Evolutionary conservation across 1,284 basidiomycete genomes (phyloP).

Genomic region (Golubevia pallescens): DNA sequence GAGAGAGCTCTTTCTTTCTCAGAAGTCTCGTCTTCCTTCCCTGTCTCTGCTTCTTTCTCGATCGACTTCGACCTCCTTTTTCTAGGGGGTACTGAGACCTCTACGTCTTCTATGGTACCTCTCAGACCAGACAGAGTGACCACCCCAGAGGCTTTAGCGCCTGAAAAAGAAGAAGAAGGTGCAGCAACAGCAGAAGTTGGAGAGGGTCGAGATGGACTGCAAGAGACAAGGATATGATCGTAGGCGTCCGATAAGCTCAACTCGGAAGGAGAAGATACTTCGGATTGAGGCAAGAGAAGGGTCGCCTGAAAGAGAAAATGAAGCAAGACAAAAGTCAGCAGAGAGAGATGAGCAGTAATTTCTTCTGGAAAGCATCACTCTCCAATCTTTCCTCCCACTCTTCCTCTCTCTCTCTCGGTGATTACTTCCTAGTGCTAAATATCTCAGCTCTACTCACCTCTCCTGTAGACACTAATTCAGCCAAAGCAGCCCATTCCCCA

Average conservation of each 20-base stretch:
- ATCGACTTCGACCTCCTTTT: no score
- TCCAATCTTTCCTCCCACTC: slow-evolving; percentile 81
- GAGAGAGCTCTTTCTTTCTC: neutral
- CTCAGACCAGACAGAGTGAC: slow-evolving; percentile 82
- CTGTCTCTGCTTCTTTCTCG: neutral
- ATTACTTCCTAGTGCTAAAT: neutral
- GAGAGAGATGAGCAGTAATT: neutral
- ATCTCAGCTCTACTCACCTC: slow-evolving; percentile 65
- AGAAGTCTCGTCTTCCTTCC: neutral
- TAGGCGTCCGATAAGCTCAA: slow-evolving; percentile 47
- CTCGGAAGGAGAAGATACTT: slow-evolving; percentile 60
- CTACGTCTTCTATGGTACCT: slow-evolving; percentile 70
- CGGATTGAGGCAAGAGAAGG: slow-evolving; percentile 76
- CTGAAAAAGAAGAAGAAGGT: slow-evolving; percentile 66
- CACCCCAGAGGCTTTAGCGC: neutral
- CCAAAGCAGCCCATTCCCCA: slow-evolving; percentile 73
- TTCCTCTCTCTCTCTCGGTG: slow-evolving; percentile 17
- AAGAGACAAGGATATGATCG: slow-evolving; percentile 76
- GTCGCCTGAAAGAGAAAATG: slow-evolving; percentile 70
- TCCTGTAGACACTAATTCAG: slow-evolving; percentile 73
- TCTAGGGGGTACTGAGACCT: slow-evolving; percentile 58
- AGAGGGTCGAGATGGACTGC: slow-evolving; percentile 77
- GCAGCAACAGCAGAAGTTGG: slow-evolving; percentile 68
- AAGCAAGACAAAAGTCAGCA: slow-evolving; percentile 2
- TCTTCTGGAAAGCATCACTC: slow-evolving; percentile 20